Evolutionary conservation across 345 rosid genomes (phyloP).

Genomic region (Draba incana): DNA sequence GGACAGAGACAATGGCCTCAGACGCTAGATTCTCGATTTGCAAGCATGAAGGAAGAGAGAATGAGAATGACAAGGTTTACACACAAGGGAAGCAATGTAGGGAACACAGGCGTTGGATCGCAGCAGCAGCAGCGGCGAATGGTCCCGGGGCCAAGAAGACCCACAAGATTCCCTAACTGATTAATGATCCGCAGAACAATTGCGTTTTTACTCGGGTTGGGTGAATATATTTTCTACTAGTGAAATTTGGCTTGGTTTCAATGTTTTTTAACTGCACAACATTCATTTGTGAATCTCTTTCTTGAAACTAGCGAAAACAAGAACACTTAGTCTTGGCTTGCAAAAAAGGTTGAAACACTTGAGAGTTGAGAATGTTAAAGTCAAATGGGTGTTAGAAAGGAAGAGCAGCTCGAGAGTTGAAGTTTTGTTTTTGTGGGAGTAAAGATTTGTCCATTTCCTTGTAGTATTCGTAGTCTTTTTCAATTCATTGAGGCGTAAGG

Average conservation of each 20-base stretch:
- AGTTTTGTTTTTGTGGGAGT: too few relatives aligned
- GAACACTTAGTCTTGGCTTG: background rate
- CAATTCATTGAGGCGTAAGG: too few relatives aligned
- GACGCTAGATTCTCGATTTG: conserved; percentile 82
- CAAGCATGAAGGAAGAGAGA: conserved; percentile 83
- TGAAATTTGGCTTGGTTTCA: conserved; percentile 5
- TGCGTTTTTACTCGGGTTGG: background rate
- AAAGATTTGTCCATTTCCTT: too few relatives aligned
- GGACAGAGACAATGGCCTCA: conserved; percentile 59
- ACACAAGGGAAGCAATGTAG: conserved; percentile 40
- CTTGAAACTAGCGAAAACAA: background rate
- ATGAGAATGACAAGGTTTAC: conserved; percentile 49
- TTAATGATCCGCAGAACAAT: background rate
- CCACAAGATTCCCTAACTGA: conserved; percentile 48
- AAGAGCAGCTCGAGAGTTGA: too few relatives aligned
- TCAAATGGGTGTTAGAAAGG: too few relatives aligned
- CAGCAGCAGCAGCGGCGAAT: conserved; percentile 39
- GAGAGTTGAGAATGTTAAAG: too few relatives aligned
- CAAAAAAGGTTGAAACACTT: too few relatives aligned
- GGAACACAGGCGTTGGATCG: conserved; percentile 38
- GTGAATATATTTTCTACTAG: conserved; percentile 27
- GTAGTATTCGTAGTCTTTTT: too few relatives aligned
- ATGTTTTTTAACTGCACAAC: background rate
- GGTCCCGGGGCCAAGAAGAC: conserved; percentile 64
- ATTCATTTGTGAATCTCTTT: conserved; percentile 1